Conservation (phyloP, 2,329 filamentous ascomycete genomes). For the Xylariaceae sp. region DNA sequence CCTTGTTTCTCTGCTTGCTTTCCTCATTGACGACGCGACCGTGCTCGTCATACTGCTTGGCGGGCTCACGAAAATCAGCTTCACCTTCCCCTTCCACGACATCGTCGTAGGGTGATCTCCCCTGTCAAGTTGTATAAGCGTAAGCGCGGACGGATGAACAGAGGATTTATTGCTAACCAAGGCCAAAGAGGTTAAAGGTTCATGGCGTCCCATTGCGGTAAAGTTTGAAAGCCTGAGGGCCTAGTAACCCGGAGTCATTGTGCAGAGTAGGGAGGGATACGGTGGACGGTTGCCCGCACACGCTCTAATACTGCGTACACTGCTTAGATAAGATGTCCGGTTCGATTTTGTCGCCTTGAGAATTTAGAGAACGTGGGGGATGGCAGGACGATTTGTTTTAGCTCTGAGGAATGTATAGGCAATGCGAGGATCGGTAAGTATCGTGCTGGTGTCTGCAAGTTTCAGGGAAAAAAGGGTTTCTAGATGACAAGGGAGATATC, state of each 20-base stretch:
- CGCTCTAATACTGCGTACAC: no score
- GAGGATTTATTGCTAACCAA: constrained; percentile 38
- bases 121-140: constrained; percentile 34
- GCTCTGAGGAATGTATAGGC: no score
- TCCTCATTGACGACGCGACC: constrained; percentile 52
- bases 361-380: no score
- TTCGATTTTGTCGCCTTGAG: background rate
- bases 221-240: background rate
- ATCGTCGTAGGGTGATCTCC: constrained; percentile 56
- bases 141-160: background rate
- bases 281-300: background rate
- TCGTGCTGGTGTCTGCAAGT: no score
- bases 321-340: background rate
- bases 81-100: constrained; percentile 46
- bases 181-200: constrained; percentile 52
- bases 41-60: constrained; percentile 49
- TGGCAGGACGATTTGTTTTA: no score
- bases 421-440: no score
- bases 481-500: no score
- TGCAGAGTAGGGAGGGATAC: background rate
- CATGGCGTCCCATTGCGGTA: constrained; percentile 47
- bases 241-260: background rate
- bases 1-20: constrained; percentile 50
- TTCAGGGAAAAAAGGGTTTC: no score
- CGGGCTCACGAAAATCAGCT: constrained; percentile 35